phyloP scores from a whole-genome alignment of 164 flowering plant species.

The Vitis cinerea region DNA sequence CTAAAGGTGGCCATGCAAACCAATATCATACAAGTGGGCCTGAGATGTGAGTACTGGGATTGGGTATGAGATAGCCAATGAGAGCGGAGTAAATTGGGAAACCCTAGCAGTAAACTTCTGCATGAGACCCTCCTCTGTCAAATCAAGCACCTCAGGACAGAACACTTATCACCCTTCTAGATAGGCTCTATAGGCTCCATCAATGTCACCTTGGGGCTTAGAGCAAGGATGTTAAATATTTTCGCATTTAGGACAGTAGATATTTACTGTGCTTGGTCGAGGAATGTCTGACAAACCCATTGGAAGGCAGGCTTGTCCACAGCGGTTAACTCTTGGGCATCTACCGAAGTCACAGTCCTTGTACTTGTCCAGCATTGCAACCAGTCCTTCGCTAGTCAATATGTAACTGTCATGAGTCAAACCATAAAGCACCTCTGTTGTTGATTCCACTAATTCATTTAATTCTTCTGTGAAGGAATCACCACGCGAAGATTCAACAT shows the following conservation, averaged over 20 bases:
- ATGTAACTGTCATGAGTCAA: slow-evolving; percentile 77
- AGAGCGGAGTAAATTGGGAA: too few species aligned
- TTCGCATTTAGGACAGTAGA: slow-evolving; percentile 87
- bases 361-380: slow-evolving; percentile 87
- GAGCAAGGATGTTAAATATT: slow-evolving; percentile 82
- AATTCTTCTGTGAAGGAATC: slow-evolving; percentile 81
- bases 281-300: slow-evolving; percentile 87
- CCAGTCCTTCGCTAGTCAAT: slow-evolving; percentile 77
- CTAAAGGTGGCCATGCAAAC: too few species aligned
- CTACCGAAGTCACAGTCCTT: slow-evolving; percentile 85
- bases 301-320: slow-evolving; percentile 91
- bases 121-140: too few species aligned
- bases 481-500: slow-evolving; percentile 80
- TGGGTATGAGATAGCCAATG: too few species aligned
- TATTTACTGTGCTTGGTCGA: slow-evolving; percentile 78
- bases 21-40: too few species aligned
- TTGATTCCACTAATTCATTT: slow-evolving; percentile 78
- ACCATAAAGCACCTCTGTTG: slow-evolving; percentile 88
- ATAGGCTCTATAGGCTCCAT: too few species aligned
- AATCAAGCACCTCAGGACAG: too few species aligned
- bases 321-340: slow-evolving; percentile 85
- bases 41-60: too few species aligned
- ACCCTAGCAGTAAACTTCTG: too few species aligned
- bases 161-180: too few species aligned
- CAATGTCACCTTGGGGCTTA: slow-evolving; percentile 60